Evolutionary conservation across 345 rosid species (phyloP).

Genomic region (Hevea brasiliensis): DNA sequence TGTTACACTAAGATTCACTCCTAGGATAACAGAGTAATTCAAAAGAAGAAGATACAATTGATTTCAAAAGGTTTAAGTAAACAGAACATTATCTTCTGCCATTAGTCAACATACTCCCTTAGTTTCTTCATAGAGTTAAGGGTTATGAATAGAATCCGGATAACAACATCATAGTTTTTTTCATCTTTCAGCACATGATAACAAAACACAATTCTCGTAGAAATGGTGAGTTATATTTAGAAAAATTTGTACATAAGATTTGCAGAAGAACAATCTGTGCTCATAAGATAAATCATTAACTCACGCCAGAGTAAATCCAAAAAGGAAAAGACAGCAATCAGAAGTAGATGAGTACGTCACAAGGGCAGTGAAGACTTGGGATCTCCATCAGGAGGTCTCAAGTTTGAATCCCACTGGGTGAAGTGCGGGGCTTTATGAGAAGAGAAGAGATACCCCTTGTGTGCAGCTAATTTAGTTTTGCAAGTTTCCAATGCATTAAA

Average conservation of each 20-base stretch:
- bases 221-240: background rate
- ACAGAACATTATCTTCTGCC: too few species aligned
- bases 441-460: too few species aligned
- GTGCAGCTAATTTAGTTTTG: too few species aligned
- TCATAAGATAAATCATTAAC: background rate
- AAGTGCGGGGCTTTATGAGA: too few species aligned
- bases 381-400: too few species aligned
- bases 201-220: background rate
- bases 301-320: constrained; percentile 6
- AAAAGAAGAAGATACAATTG: background rate
- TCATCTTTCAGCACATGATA: background rate
- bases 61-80: background rate
- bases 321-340: background rate
- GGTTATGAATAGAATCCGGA: background rate
- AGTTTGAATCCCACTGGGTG: too few species aligned
- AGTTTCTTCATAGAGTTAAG: background rate
- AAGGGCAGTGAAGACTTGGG: too few species aligned
- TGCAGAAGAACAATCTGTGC: background rate
- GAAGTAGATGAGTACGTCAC: too few species aligned
- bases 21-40: background rate
- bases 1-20: background rate
- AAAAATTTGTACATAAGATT: background rate
- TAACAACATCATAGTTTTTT: background rate
- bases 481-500: too few species aligned
- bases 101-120: background rate